A percentile compares a stretch with the other conserved stretches of the same genome.
Evolutionary conservation across 2,329 filamentous ascomycete species (phyloP).

Genomic region (Pestalotiopsis sp.): DNA sequence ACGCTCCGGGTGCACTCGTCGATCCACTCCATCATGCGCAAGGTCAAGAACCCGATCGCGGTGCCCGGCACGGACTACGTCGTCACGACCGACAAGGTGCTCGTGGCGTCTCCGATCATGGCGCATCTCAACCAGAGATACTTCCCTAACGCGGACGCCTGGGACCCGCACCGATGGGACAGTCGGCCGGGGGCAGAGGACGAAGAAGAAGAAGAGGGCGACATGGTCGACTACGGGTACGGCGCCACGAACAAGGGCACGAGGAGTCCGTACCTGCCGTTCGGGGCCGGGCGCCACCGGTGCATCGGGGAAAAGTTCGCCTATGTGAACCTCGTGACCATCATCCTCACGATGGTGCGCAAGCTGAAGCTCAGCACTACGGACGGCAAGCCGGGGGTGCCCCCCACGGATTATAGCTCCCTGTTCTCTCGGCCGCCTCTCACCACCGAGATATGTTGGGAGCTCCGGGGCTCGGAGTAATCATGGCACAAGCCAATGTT

Average conservation of each 20-base stretch:
- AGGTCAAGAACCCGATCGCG: constrained; percentile 68
- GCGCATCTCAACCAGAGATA: constrained; percentile 54
- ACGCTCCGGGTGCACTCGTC: constrained; percentile 73
- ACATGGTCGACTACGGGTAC: constrained; percentile 33
- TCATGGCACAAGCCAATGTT: no score
- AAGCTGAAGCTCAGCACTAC: constrained; percentile 62
- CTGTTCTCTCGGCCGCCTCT: constrained; percentile 40
- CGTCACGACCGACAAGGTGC: constrained; percentile 53
- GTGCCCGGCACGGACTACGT: constrained; percentile 59
- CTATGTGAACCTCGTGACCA: constrained; percentile 69
- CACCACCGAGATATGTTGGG: constrained; percentile 37
- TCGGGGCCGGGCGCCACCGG: constrained; percentile 72
- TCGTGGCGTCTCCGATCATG: constrained; percentile 47
- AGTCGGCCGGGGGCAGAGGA: constrained; percentile 18
- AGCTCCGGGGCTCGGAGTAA: background rate
- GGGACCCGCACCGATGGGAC: constrained; percentile 70
- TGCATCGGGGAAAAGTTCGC: constrained; percentile 81
- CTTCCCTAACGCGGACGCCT: constrained; percentile 61
- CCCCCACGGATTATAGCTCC: constrained; percentile 67
- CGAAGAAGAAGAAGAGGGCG: constrained; percentile 18
- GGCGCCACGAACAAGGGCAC: constrained; percentile 34
- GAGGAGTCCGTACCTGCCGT: constrained; percentile 64
- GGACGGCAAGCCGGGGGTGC: constrained; percentile 54
- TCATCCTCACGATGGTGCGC: constrained; percentile 64
- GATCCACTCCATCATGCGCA: constrained; percentile 74